A percentile compares a stretch with the other conserved stretches of the same genome.
These are phyloP conservation scores for Plectosphaerella sp. DNA, from an alignment of 2,329 filamentous ascomycete species.

Conservation along the genomic window DNA sequence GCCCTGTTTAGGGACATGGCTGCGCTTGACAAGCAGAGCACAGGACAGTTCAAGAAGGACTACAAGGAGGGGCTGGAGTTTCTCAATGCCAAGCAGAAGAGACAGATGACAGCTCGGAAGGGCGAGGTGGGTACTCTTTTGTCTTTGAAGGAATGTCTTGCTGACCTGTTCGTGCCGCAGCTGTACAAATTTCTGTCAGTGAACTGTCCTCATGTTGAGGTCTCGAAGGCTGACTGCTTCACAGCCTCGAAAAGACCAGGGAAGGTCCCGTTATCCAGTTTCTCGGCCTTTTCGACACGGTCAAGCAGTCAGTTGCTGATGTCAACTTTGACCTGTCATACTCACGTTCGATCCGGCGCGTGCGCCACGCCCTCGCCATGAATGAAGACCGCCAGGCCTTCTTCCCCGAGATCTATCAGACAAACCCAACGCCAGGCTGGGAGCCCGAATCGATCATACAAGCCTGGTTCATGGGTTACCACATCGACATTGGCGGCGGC, in stretches of 20 bases:
- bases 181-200: constrained; percentile 21
- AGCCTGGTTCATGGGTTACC: constrained; percentile 33
- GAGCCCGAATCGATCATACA: constrained; percentile 23
- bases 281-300: constrained; percentile 25
- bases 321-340: constrained; percentile 21
- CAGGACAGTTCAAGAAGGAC: constrained; percentile 1
- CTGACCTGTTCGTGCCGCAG: background rate
- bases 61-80: background rate
- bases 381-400: constrained; percentile 27
- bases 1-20: constrained; percentile 28
- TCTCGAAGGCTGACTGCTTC: constrained; percentile 3
- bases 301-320: constrained; percentile 24
- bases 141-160: background rate
- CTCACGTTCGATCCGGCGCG: constrained; percentile 25
- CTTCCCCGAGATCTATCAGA: constrained; percentile 17
- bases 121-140: constrained; percentile 9
- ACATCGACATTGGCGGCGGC: constrained; percentile 31
- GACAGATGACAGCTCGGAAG: background rate
- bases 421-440: constrained; percentile 11
- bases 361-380: constrained; percentile 32
- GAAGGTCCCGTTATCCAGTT: background rate
- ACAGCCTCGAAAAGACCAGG: constrained; percentile 9
- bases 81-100: constrained; percentile 1
- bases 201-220: background rate
- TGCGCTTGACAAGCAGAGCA: background rate